Percentiles rank a stretch among this genome's conserved stretches.
These are phyloP conservation scores for Fistulina hepatica DNA, from an alignment of 1,284 basidiomycete genomes.

Conservation along the genomic window DNA sequence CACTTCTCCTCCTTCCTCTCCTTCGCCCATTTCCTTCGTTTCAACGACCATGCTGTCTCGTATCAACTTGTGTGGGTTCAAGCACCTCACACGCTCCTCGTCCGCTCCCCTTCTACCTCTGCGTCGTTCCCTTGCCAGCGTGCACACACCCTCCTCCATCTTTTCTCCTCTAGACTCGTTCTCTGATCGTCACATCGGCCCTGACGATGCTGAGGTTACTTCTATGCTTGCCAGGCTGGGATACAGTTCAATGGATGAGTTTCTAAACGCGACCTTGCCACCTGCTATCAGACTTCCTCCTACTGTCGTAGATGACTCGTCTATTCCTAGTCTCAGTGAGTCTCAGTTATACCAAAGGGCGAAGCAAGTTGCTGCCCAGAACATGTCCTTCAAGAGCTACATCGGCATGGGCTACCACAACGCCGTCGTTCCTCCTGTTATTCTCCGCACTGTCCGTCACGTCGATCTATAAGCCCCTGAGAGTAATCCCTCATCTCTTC, in stretches of 20 bases:
- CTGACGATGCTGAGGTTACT: conserved; percentile 63
- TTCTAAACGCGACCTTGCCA: conserved; percentile 75
- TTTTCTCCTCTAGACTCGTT: conserved; percentile 85
- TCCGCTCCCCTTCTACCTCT: conserved; percentile 15
- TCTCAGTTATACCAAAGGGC: conserved; percentile 74
- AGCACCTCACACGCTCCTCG: conserved; percentile 20
- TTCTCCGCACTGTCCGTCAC: conserved; percentile 74
- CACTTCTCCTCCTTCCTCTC: conserved; percentile 18
- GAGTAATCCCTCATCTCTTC: conserved; percentile 6
- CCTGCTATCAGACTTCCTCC: conserved; percentile 63
- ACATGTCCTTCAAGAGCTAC: conserved; percentile 82
- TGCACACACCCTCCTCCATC: conserved; percentile 44
- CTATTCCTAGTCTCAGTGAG: conserved; percentile 75
- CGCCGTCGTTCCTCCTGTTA: conserved; percentile 87
- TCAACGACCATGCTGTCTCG: conserved; percentile 30
- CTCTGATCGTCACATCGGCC: conserved; percentile 81
- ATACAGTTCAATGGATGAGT: conserved; percentile 79
- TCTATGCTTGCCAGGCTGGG: conserved; percentile 76
- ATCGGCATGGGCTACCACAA: conserved; percentile 98
- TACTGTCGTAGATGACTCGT: conserved; percentile 50
- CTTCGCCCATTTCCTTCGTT: conserved; percentile 14
- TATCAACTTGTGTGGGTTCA: conserved; percentile 34
- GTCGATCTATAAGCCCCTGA: conserved; percentile 3
- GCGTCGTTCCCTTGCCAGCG: conserved; percentile 43
- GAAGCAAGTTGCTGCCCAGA: conserved; percentile 65